These are phyloP conservation scores for Boletus vinaceobasis DNA, from an alignment of 768 basidiomycete species.

Conservation along the genomic window DNA sequence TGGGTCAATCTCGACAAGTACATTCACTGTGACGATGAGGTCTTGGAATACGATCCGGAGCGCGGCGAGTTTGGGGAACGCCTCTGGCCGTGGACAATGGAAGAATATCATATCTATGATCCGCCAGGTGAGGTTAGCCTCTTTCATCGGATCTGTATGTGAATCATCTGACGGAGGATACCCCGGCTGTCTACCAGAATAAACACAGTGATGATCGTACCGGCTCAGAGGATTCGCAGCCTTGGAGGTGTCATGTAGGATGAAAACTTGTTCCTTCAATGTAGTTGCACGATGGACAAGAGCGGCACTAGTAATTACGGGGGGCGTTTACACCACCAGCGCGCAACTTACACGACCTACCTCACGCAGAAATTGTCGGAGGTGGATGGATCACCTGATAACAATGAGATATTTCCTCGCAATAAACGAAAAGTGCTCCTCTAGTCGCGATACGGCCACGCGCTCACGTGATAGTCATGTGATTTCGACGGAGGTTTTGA, in stretches of 20 bases:
- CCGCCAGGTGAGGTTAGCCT: neutral
- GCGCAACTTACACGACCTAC: too few relatives aligned
- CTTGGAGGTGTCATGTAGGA: neutral
- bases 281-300: too few relatives aligned
- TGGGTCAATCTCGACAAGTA: conserved; percentile 7
- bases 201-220: too few relatives aligned
- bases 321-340: too few relatives aligned
- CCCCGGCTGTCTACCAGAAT: neutral
- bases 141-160: neutral
- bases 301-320: too few relatives aligned
- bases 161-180: neutral
- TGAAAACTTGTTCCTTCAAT: neutral
- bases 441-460: neutral
- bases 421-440: too few relatives aligned
- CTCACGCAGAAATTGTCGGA: too few relatives aligned
- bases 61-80: neutral
- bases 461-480: conserved; percentile 20
- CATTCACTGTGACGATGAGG: conserved; percentile 1
- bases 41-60: conserved; percentile 2
- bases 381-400: too few relatives aligned
- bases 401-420: too few relatives aligned
- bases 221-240: neutral
- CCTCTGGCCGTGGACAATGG: neutral
- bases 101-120: neutral
- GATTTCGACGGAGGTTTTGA: neutral